Evolutionary conservation across 495 filamentous ascomycete species (phyloP), one percentile per base, ranked within the genome.

Genomic region (Apodospora peruviana): DNA sequence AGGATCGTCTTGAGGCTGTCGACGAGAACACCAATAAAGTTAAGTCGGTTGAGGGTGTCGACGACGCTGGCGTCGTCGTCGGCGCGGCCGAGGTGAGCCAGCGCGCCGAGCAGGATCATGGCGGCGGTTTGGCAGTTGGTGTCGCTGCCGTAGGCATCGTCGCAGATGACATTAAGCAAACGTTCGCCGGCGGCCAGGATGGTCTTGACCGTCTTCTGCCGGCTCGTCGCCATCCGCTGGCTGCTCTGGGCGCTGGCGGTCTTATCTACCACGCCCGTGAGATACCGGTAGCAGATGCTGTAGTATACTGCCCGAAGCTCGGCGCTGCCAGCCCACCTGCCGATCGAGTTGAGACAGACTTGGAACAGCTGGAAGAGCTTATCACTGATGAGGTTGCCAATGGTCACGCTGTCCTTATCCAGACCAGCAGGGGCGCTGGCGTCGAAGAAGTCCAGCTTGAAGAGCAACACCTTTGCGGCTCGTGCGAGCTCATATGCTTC

Each of bases 341-440:
- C 78, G 46, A 94, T 84, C 9, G 87, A 86, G 51, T 79, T 77
- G 18, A 95, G 71, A 43, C 84, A 87, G 22, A 88, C 70, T 43
- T 94, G 86, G 73, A 99, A 96, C 16, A 96, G 77, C 55, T 96
- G 85, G 56, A 87, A 90, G 9, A 96, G 78, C 59, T 91, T 86
- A 61, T 97, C 94, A 58, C 89, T 85, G 25, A 89, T 83, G 37
- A 91, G 66, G 60, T 91, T 77, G 43, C 90, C 57, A 65, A 85
- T 52, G 65, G 80, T 60, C 62, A 75, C 51, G 66, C 71, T 56
- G 22, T 73, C 58, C 25, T 64, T 70, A 48, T 70, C 70, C 17
- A 60, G 70, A 27, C 68, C 66, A 8, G 67, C 58, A 2, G 74
- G 56, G 10, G 65, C 51, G 14, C 71, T 68, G 35, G 71, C 69